Conservation (phyloP, 140 eudicot genomes). For the Anethum foeniculum region DNA sequence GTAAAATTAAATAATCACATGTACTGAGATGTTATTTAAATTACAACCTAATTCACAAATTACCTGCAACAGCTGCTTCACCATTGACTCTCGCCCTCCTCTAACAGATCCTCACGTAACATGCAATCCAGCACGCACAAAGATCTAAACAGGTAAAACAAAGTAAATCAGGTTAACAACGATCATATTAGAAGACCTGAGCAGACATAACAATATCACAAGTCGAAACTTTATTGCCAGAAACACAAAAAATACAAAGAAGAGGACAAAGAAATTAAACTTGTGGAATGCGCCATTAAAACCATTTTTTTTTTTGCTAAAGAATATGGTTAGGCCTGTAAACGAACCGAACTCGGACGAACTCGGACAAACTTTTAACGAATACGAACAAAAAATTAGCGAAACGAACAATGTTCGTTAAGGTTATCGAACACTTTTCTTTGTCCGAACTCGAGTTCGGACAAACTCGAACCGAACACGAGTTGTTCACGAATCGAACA, state of each 20-base stretch:
- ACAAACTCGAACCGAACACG: no score
- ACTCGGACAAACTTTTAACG: no score
- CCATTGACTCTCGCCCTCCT: constrained; percentile 96
- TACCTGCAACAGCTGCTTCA: constrained; percentile 94
- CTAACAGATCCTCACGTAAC: constrained; percentile 91
- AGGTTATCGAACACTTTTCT: no score
- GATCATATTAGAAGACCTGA: neutral
- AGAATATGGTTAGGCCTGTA: no score
- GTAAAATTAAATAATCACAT: neutral
- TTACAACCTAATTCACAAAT: neutral
- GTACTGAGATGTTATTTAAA: constrained; percentile 1
- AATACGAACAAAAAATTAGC: no score
- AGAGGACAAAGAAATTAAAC: neutral
- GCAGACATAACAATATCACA: neutral
- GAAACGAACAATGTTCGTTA: no score
- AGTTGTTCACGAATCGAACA: no score
- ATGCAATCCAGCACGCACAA: constrained; percentile 97
- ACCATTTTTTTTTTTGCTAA: constrained; percentile 11
- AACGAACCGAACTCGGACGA: no score
- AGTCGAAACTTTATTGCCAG: neutral
- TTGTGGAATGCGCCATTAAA: neutral
- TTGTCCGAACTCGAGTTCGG: no score
- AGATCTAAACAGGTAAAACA: constrained; percentile 43
- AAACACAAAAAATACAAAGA: neutral
- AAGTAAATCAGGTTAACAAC: neutral